Evolutionary conservation across 2,329 filamentous ascomycete species (phyloP), one percentile per base, ranked within the genome.

Genomic region (Pseudogymnoascus sp.): DNA sequence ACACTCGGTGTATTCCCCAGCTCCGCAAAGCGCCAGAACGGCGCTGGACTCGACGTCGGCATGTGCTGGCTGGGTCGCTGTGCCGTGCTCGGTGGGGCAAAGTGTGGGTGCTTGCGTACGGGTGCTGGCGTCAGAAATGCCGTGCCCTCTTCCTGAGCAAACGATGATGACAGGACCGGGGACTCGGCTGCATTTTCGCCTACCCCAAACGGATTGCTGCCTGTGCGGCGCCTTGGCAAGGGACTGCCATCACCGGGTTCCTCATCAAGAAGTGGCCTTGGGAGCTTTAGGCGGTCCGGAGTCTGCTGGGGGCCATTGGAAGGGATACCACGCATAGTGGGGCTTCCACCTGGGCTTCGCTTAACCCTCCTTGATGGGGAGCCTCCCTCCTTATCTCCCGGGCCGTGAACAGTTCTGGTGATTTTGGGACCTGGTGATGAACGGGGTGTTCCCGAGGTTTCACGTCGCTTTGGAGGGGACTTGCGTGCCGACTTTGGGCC

Each of bases 1-100:
- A 89, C 77, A 1, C 55, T 37, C 29, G 89, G 89, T 1, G 89
- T 92, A 73, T 86, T 90, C 27, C 84, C 83, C 63, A 90, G 82
- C 66, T 92, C 88, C 40, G 88, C 86, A 73, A 89, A 94, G 73
- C 90, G 92, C 90, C 90, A 95, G 74, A 95, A 94, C 0, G 90
- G 89, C 0, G 90, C 90, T 0, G 90, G 90, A 33, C 88, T 92
- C 68, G 87, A 91, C 52, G 90, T 92, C 35, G 90, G 89, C 83
- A 93, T 91, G 72, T 91, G 90, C 70, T 92, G 88, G 70, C 88
- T 92, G 8, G 90, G 90, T 61, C 89, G 81, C 71, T 92, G 88
- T 4, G 88, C 85, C 5, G 90, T 93, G 69, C 88, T 92, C 0
- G 90, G 89, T 31, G 90, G 90, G 1, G 87, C 89, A 40, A 93